phyloP scores from a whole-genome alignment of 1,284 basidiomycete species.

The Boletus hoseneyae region DNA sequence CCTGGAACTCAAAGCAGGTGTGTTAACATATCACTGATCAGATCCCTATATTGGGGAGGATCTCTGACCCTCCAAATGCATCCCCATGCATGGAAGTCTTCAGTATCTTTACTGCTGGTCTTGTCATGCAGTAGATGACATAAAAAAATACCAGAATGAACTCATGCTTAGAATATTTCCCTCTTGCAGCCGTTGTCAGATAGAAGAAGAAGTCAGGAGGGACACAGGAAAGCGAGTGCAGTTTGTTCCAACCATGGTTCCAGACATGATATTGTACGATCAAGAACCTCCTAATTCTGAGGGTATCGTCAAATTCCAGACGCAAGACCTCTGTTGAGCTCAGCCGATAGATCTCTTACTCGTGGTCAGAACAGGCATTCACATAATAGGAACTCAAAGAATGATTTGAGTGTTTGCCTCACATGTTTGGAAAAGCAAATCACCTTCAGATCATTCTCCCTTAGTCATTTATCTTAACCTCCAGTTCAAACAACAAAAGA shows the following conservation, averaged over 20 bases:
- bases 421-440: not conserved
- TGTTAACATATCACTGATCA: not conserved
- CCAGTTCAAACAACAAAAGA: not conserved
- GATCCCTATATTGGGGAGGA: not conserved
- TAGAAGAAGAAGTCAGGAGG: not conserved
- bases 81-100: not conserved
- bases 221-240: not conserved
- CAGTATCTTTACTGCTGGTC: not conserved
- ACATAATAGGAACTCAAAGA: not conserved
- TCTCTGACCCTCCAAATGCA: not conserved
- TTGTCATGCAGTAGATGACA: not conserved
- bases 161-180: not conserved
- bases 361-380: not conserved
- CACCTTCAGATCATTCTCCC: not conserved
- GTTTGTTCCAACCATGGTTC: not conserved
- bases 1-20: not conserved
- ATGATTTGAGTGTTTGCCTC: not conserved
- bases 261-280: not conserved
- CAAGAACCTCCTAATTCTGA: not conserved
- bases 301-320: not conserved
- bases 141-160: not conserved
- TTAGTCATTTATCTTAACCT: not conserved
- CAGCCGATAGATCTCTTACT: not conserved
- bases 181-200: not conserved
- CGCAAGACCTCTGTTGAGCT: not conserved